phyloP scores from a whole-genome alignment of 768 basidiomycete species.

The Auriscalpium vulgare region DNA sequence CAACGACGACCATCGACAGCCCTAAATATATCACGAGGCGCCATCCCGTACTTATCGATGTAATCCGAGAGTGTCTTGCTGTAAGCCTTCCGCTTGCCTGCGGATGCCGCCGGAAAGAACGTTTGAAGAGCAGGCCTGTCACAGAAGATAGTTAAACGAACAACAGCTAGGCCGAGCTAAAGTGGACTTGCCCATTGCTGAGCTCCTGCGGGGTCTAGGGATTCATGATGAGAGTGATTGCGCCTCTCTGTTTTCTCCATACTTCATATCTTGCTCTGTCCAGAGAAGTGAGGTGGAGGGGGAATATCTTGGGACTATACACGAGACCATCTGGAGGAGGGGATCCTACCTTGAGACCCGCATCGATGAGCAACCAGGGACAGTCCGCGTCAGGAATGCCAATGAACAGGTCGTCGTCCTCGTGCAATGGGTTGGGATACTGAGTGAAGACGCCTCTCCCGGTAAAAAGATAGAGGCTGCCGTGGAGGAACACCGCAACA shows the following conservation, averaged over 20 bases:
- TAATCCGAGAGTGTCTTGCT: neutral
- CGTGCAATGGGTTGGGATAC: neutral
- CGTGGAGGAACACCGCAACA: neutral
- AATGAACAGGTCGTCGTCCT: too few relatives aligned
- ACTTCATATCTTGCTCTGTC: neutral
- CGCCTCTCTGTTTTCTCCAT: neutral
- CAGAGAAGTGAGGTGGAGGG: neutral
- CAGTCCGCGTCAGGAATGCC: too few relatives aligned
- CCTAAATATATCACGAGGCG: neutral
- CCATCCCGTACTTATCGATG: neutral
- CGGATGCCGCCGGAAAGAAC: neutral
- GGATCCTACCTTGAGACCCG: too few relatives aligned
- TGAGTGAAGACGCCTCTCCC: neutral
- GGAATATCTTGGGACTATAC: too few relatives aligned
- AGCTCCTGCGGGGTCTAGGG: neutral
- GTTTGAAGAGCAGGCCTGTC: neutral
- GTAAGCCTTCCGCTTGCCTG: neutral
- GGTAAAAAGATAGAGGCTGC: neutral
- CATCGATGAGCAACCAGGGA: neutral
- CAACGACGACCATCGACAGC: neutral
- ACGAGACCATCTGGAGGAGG: too few relatives aligned
- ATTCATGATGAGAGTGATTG: neutral
- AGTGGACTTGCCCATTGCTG: neutral
- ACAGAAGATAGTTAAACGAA: neutral
- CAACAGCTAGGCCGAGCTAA: neutral